A percentile compares a stretch with the other conserved stretches of the same genome.
These are phyloP conservation scores for Cryphonectria nitschkei DNA, from an alignment of 2,329 filamentous ascomycete species.

Conservation along the genomic window DNA sequence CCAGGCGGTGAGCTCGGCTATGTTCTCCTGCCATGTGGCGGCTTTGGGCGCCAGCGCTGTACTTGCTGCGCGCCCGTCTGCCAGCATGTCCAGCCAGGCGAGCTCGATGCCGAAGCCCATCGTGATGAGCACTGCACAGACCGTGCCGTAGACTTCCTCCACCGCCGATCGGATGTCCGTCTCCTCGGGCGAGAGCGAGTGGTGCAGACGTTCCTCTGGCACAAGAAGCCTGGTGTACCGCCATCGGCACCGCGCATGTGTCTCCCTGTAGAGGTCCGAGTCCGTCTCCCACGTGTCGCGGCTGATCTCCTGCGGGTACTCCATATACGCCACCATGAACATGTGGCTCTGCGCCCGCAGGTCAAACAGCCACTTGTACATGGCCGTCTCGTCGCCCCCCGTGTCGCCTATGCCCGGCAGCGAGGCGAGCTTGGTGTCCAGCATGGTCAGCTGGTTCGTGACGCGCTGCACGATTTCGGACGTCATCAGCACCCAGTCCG, in stretches of 20 bases:
- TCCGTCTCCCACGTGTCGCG: constrained; percentile 37
- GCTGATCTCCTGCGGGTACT: constrained; percentile 43
- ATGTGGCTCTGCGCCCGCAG: constrained; percentile 46
- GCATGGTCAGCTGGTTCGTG: constrained; percentile 38
- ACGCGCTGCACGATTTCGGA: constrained; percentile 48
- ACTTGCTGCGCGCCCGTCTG: not conserved
- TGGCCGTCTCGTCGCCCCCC: constrained; percentile 37
- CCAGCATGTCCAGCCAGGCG: constrained; percentile 38
- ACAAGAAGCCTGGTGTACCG: constrained; percentile 45
- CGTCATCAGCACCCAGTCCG: constrained; percentile 48
- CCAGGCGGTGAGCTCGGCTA: constrained; percentile 52
- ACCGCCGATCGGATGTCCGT: constrained; percentile 42
- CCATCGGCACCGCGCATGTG: constrained; percentile 46
- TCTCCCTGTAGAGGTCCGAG: constrained; percentile 41
- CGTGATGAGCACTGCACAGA: constrained; percentile 47
- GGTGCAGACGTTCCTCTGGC: constrained; percentile 32
- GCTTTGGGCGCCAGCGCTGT: constrained; percentile 24
- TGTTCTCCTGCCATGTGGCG: constrained; percentile 37
- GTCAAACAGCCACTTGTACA: constrained; percentile 38
- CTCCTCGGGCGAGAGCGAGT: constrained; percentile 40
- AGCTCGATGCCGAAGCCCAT: constrained; percentile 48
- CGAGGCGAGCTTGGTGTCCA: constrained; percentile 37
- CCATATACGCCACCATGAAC: constrained; percentile 48
- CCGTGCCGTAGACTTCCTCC: constrained; percentile 44
- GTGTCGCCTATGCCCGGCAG: constrained; percentile 23